Evolutionary conservation across 306 rosid genomes (phyloP), one percentile per base, ranked within the genome.

Genomic region (Aeschynomene evenia): DNA sequence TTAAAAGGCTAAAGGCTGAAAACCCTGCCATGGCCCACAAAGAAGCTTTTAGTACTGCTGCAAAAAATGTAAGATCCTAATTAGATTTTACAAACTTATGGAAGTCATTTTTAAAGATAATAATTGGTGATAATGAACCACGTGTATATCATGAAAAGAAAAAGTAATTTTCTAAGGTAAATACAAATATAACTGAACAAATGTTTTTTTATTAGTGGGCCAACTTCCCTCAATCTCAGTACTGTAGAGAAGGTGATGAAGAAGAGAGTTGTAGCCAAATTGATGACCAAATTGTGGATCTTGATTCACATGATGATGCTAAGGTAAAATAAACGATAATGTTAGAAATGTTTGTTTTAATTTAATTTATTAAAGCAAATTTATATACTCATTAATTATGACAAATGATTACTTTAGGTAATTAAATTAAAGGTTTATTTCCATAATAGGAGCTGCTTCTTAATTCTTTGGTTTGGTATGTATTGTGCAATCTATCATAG

Each of bases 21-120:
- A 79, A 93, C 58, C 98, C 98, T 53, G 80, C 68, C 60, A 90
- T 93, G 97, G 81, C 91, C 54, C 98, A 93, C 81, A 93, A 93
- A 77, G 94, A 88, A 79, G 97, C 98, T 39, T 93, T 93, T 79
- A 90, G 92, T 54, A 79, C 97, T 10, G 96, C 97, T 76, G 89
- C 97, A 43, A 93, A 90, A 75, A 93, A 93, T 85, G 98, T 88
- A 66, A 52, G 84, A 4, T 19, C 2, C 33, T 37, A 61, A 2
- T 46, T 55, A 26, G 7, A 55, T 55, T 45, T 29, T 45, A 21
- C 28, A 71, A 14, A 56, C 26, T n/a, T n/a, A 46, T 58, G 24
- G 40, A 0, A 48, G 3, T 18, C 23, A 65, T 40, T 2, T 33
- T 45, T n/a, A n/a, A n/a, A 65, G 58, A 62, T 39, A 3, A 4